These are phyloP conservation scores for Recurvomyces mirabilis DNA, from an alignment of 495 filamentous ascomycete species.

Conservation along the genomic window DNA sequence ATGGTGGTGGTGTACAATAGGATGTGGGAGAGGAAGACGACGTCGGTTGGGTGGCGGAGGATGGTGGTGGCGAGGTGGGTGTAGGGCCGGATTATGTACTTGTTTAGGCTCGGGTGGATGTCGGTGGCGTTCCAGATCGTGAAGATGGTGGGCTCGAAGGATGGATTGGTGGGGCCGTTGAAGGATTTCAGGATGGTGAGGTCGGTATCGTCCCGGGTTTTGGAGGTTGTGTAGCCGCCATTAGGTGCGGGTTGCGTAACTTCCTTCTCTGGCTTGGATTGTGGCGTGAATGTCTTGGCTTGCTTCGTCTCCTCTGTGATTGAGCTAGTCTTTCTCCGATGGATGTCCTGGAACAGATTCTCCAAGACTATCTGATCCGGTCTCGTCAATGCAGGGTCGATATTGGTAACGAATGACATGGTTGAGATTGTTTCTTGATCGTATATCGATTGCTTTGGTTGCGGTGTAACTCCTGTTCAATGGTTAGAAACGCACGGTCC, in stretches of 20 bases:
- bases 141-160: slow-evolving; percentile 47
- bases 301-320: not conserved
- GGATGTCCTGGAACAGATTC: not conserved
- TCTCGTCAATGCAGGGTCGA: not conserved
- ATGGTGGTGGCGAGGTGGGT: slow-evolving; percentile 40
- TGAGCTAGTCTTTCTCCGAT: not conserved
- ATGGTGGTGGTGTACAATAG: slow-evolving; percentile 58
- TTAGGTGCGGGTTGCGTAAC: not conserved
- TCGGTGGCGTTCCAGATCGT: slow-evolving; percentile 39
- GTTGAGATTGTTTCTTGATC: no score
- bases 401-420: no score
- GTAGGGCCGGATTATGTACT: slow-evolving; percentile 46
- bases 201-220: slow-evolving; percentile 5
- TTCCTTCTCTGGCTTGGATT: not conserved
- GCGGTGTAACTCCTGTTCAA: no score
- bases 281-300: not conserved
- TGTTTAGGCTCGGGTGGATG: slow-evolving; percentile 34
- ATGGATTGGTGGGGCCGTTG: slow-evolving; percentile 38
- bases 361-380: not conserved
- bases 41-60: slow-evolving; percentile 52
- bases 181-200: slow-evolving; percentile 34
- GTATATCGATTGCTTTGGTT: no score
- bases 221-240: not conserved
- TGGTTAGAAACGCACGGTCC: no score
- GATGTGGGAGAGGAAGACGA: slow-evolving; percentile 68